Evolutionary conservation across 176 grass and related monocot species (phyloP).

Genomic region (Carex scoparia): DNA sequence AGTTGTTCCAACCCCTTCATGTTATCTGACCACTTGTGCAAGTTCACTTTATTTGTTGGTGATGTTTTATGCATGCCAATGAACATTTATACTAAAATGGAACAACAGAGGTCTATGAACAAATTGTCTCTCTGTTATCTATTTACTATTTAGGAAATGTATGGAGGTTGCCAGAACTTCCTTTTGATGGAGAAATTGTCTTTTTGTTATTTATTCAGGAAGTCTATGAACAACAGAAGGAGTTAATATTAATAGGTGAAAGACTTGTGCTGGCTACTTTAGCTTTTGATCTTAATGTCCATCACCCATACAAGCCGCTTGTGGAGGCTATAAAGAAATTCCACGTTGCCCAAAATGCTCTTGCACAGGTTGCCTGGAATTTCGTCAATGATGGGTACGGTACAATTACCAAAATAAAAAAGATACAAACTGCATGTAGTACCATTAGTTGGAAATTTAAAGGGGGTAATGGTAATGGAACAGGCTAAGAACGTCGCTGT

Average conservation of each 20-base stretch:
- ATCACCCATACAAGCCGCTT: constrained; percentile 86
- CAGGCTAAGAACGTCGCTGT: constrained; percentile 92
- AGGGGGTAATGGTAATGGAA: constrained; percentile 46
- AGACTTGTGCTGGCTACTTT: constrained; percentile 76
- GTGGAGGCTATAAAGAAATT: constrained; percentile 93
- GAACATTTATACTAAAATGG: background rate
- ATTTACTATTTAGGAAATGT: background rate
- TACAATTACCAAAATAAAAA: constrained; percentile 45
- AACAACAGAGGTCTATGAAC: background rate
- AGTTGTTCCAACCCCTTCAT: background rate
- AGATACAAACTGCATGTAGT: constrained; percentile 33
- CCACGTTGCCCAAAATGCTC: constrained; percentile 82
- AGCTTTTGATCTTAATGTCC: constrained; percentile 80
- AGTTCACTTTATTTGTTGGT: background rate
- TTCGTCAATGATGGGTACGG: constrained; percentile 99
- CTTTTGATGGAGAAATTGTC: background rate
- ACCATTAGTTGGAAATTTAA: constrained; percentile 35
- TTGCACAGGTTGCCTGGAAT: constrained; percentile 99
- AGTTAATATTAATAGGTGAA: constrained; percentile 87
- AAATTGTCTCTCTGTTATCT: background rate
- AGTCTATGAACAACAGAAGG: constrained; percentile 92
- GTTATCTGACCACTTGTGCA: background rate
- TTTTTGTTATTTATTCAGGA: constrained; percentile 49
- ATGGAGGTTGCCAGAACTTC: background rate
- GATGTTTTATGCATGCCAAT: background rate